Evolutionary conservation across 2,329 filamentous ascomycete species (phyloP).

Genomic region (Alternaria atra): DNA sequence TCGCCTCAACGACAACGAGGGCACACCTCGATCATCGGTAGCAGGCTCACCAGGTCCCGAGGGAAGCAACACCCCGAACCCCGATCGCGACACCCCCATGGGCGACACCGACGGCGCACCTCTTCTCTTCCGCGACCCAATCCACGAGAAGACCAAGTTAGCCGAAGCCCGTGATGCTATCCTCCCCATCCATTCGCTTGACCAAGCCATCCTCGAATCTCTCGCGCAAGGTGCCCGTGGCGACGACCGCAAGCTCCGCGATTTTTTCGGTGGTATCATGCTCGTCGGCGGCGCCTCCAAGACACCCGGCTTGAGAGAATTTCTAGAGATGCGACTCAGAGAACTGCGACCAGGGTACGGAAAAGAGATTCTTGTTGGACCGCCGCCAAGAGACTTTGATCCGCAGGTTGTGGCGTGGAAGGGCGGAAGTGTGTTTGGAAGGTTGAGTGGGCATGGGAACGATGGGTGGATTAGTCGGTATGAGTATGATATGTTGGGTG

Average conservation of each 20-base stretch:
- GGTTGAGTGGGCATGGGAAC: conserved; percentile 79
- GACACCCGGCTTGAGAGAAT: conserved; percentile 75
- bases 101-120: conserved; percentile 45
- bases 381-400: conserved; percentile 89
- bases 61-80: conserved; percentile 75
- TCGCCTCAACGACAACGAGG: conserved; percentile 73
- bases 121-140: conserved; percentile 53
- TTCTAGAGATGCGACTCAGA: conserved; percentile 83
- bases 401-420: conserved; percentile 99
- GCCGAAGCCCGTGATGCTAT: conserved; percentile 80
- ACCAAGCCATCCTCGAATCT: conserved; percentile 87
- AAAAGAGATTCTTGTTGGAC: conserved; percentile 73
- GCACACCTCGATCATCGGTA: conserved; percentile 83
- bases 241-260: conserved; percentile 91
- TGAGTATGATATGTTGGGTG: conserved; percentile 88
- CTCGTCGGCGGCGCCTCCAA: conserved; percentile 51
- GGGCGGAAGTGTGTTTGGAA: conserved; percentile 94
- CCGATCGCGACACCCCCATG: conserved; percentile 58
- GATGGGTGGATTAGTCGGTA: conserved; percentile 91
- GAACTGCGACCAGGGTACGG: conserved; percentile 67
- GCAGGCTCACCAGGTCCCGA: conserved; percentile 90
- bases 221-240: conserved; percentile 87
- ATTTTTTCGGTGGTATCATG: conserved; percentile 67
- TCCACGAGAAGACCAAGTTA: conserved; percentile 59
- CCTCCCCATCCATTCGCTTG: conserved; percentile 82